Evolutionary conservation across 306 rosid species (phyloP), one percentile per base, ranked within the genome.

Genomic region (Prunus salicina): DNA sequence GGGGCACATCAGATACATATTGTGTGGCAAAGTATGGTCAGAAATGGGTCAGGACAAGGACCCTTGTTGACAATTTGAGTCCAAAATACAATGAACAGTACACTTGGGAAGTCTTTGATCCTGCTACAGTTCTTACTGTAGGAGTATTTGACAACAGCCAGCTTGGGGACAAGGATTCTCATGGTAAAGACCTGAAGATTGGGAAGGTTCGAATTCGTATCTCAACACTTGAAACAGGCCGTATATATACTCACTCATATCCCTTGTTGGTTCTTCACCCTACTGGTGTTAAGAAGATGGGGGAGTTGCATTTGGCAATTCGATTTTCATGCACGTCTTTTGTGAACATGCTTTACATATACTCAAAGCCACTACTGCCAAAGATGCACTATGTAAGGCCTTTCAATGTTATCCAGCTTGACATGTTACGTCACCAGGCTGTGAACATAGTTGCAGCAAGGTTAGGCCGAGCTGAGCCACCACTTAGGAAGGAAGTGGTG

Each of bases 21-120:
- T 87, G 86, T 62, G 87, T 87, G 1, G 89, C 91, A 14, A 87
- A 85, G 72, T 87, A 85, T 61, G 89, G 86, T 63, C 86, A 85
- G 64, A 87, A 87, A 76, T 87, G 89, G 89, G 78, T 87, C 65
- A 62, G 89, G 52, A 85, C 91, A 28, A 78, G 91, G 19, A 87
- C 87, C 4, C 56, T 87, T 5, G 82, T 83, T 1, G 86, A 85
- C 45, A 76, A 78, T 56, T 34, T 85, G 20, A 28, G 51, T 73
- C 91, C 89, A 3, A 82, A 81, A 49, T 87, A 80, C 80, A 87
- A 87, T 45, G 89, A 87, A 69, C 91, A 82, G 63, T 87, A 87
- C 76, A 87, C 84, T 8, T 85, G 87, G 91, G 89, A 87, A 66
- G 91, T 85, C 45, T 87, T 82, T 77, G 91, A 87, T 61, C 87